Evolutionary conservation across 2,329 filamentous ascomycete genomes (phyloP), one percentile per base, ranked within the genome.

Genomic region (Hypoxylon sp.): DNA sequence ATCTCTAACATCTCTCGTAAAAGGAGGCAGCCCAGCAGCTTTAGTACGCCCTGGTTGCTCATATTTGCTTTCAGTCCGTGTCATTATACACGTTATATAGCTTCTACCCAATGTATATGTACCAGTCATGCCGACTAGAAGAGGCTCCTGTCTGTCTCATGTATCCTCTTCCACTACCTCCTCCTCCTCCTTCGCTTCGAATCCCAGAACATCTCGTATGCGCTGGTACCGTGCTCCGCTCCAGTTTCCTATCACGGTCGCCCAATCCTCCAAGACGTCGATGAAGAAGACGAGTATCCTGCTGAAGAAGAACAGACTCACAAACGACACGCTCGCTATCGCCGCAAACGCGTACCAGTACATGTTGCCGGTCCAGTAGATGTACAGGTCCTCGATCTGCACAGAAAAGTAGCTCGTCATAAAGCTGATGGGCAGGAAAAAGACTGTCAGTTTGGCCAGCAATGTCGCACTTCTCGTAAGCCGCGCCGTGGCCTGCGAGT

Each of bases 321-420:
- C 57, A 48, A 88, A 79, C 0, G 85, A 88, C 20, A 87, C 60
- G 11, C 79, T 78, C 47, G 89, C 79, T 13, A 90, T 81, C 26
- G 88, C 81, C 0, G 78, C 83, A 74, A 92, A 92, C 23, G 81
- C 76, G 46, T 83, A 77, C 89, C 89, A 92, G 70, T 90, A 92
- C 38, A 85, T 82, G 53, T 73, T 79, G 11, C 81, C 74, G 0
- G 83, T 84, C 73, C 89, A 91, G n/a, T 76, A 73, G 6, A 72
- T 70, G 45, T 83, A 78, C 8, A 87, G 75, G 3, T 83, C 81
- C 6, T 77, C 73, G 46, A 91, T 83, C 70, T 90, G 82, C 1
- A 88, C 81, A 4, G 85, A 87, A 71, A 91, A 92, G 73, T 91
- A 92, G 26, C 80, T 85, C 3, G 88, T 91, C 84, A 92, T 87